Percentiles rank a stretch among this genome's conserved stretches.
Conservation (phyloP, 768 basidiomycete species). For the Phylloporus sp. region DNA sequence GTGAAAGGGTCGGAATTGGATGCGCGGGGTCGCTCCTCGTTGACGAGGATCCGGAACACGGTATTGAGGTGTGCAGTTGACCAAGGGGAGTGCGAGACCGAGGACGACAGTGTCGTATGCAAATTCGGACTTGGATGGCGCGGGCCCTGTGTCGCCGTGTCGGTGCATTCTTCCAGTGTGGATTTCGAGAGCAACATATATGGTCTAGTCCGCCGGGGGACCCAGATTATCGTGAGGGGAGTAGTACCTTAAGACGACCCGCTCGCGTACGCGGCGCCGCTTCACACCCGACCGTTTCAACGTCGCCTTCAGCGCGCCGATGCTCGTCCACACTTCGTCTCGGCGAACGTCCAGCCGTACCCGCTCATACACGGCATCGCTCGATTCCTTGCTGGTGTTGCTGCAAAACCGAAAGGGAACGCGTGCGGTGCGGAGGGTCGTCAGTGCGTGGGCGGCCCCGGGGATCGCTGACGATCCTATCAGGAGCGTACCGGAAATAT, state of each 20-base stretch:
- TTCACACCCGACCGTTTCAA: constrained; percentile 39
- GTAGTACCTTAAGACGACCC: not conserved
- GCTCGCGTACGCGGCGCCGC: constrained; percentile 28
- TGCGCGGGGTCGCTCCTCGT: constrained; percentile 28
- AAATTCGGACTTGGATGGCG: too few relatives aligned
- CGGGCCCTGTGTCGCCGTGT: not conserved
- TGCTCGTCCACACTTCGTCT: constrained; percentile 57
- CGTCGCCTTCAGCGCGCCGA: constrained; percentile 50
- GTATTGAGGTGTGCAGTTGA: constrained; percentile 57
- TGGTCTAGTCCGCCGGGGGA: constrained; percentile 41
- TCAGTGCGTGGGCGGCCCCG: constrained; percentile 33
- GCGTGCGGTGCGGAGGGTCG: constrained; percentile 26
- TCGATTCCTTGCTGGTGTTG: constrained; percentile 66
- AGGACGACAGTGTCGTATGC: constrained; percentile 65
- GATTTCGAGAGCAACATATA: constrained; percentile 53
- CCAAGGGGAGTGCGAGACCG: constrained; percentile 48
- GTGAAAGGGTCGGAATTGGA: not conserved
- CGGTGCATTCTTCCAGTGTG: constrained; percentile 40
- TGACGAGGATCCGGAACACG: constrained; percentile 60
- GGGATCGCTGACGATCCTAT: constrained; percentile 46
- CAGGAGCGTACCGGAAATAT: constrained; percentile 65
- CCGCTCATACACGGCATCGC: constrained; percentile 38
- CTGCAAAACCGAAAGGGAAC: constrained; percentile 56
- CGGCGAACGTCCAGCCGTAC: constrained; percentile 44
- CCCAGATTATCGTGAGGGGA: too few relatives aligned